Evolutionary conservation across 140 eudicot genomes (phyloP).

Genomic region (Senecio squalidus): DNA sequence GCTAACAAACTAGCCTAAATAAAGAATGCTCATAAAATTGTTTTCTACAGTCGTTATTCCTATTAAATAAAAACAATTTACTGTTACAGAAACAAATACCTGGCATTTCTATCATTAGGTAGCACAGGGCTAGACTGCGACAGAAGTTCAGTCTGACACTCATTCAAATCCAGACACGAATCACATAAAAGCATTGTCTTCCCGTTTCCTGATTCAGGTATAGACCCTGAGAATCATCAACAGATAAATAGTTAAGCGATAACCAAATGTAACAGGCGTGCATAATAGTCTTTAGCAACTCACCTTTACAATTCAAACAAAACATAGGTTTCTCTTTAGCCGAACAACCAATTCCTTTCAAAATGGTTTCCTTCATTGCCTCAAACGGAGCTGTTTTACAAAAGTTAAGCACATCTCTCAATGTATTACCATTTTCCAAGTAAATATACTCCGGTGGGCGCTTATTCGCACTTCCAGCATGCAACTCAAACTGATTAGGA

Average conservation of each 20-base stretch:
- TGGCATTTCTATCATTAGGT: slow-evolving; percentile 19
- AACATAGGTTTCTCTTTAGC: slow-evolving; percentile 17
- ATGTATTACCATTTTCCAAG: slow-evolving; percentile 68
- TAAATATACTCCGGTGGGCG: slow-evolving; percentile 84
- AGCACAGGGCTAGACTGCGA: slow-evolving; percentile 22
- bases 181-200: slow-evolving; percentile 44
- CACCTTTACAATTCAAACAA: slow-evolving; percentile 80
- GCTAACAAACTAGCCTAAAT: slow-evolving; percentile 6
- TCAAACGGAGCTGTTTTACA: slow-evolving; percentile 53
- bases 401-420: slow-evolving; percentile 65
- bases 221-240: slow-evolving; percentile 33
- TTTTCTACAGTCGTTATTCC: background rate
- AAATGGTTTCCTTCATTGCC: slow-evolving; percentile 40
- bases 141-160: slow-evolving; percentile 21
- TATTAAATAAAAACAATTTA: background rate
- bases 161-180: slow-evolving; percentile 40
- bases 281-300: background rate
- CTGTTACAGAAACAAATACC: slow-evolving; percentile 32
- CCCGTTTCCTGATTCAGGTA: slow-evolving; percentile 47
- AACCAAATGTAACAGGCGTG: background rate
- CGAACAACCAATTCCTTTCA: slow-evolving; percentile 40
- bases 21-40: background rate
- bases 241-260: slow-evolving; percentile 5
- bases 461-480: slow-evolving; percentile 85
- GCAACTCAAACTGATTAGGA: slow-evolving; percentile 81